These are phyloP conservation scores for Fusarium pilosicola DNA, from an alignment of 2,329 filamentous ascomycete species.

Conservation along the genomic window DNA sequence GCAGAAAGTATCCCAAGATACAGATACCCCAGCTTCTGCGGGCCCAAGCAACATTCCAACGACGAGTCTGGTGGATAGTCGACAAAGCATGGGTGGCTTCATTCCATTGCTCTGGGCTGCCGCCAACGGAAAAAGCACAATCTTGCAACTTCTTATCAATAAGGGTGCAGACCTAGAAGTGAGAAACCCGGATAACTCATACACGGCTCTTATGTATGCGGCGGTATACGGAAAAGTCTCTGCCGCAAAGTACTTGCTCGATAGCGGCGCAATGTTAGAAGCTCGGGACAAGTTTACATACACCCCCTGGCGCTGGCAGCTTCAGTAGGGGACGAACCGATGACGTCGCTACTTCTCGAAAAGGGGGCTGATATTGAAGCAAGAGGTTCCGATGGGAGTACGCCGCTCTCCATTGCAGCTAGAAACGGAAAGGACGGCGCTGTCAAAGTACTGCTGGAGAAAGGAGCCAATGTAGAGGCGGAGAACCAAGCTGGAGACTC, in stretches of 20 bases:
- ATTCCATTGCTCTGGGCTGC: not conserved
- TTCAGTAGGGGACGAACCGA: not conserved
- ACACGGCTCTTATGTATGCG: not conserved
- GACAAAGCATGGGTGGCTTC: not conserved
- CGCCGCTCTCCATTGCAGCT: not conserved
- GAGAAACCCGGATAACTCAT: rapidly evolving
- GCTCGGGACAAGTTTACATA: rapidly evolving
- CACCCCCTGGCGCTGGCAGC: not conserved
- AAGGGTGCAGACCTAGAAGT: not conserved
- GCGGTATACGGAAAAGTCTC: not conserved
- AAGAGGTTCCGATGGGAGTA: not conserved
- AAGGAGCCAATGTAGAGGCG: not conserved
- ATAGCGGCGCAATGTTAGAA: not conserved
- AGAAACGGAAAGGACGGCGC: rapidly evolving
- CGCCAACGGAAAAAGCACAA: not conserved
- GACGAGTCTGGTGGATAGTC: not conserved
- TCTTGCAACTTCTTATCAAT: not conserved
- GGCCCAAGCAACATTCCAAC: rapidly evolving
- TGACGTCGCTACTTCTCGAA: not conserved
- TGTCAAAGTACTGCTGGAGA: not conserved
- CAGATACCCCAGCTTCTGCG: rapidly evolving
- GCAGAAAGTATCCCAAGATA: not conserved
- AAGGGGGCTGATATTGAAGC: not conserved
- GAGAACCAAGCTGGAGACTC: not conserved
- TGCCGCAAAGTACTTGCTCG: not conserved